phyloP scores from a whole-genome alignment of 1,284 basidiomycete genomes.

The Wolfiporia cocos region DNA sequence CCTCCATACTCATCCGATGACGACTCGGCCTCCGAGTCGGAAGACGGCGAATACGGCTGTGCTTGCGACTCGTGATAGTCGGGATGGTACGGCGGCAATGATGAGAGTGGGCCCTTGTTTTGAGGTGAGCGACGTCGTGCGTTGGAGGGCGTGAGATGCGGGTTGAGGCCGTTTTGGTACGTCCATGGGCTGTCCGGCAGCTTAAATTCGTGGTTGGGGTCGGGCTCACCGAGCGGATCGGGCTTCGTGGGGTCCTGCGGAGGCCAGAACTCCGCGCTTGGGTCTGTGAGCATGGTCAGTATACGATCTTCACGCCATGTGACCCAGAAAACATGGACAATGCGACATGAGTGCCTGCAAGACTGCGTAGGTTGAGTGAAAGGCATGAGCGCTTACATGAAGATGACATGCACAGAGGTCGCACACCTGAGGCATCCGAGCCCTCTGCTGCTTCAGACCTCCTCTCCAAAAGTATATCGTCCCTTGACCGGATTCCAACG shows the following conservation, averaged over 20 bases:
- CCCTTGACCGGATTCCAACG: conserved; percentile 8
- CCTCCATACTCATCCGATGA: too few relatives aligned
- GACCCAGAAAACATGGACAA: neutral
- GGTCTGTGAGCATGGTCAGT: conserved; percentile 11
- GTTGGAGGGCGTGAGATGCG: conserved; percentile 61
- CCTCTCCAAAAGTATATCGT: conserved; percentile 6
- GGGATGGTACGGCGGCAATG: conserved; percentile 69
- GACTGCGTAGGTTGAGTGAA: neutral
- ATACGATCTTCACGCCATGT: neutral
- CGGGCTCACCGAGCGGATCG: conserved; percentile 22
- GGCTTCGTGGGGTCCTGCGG: conserved; percentile 46
- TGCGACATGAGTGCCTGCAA: too few relatives aligned
- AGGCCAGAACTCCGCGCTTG: conserved; percentile 40
- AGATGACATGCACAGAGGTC: conserved; percentile 4
- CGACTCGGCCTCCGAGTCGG: too few relatives aligned
- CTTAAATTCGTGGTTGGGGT: conserved; percentile 34
- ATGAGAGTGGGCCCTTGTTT: conserved; percentile 31
- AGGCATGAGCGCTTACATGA: conserved; percentile 23
- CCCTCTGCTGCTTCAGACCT: conserved; percentile 2
- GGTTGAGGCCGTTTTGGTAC: conserved; percentile 77
- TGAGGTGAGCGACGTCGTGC: conserved; percentile 20
- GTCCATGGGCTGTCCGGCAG: conserved; percentile 75
- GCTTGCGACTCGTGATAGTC: conserved; percentile 44
- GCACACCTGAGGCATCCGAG: conserved; percentile 19
- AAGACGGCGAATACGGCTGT: conserved; percentile 24